Conservation (phyloP, 2,329 filamentous ascomycete species). For the Knufia fluminis region DNA sequence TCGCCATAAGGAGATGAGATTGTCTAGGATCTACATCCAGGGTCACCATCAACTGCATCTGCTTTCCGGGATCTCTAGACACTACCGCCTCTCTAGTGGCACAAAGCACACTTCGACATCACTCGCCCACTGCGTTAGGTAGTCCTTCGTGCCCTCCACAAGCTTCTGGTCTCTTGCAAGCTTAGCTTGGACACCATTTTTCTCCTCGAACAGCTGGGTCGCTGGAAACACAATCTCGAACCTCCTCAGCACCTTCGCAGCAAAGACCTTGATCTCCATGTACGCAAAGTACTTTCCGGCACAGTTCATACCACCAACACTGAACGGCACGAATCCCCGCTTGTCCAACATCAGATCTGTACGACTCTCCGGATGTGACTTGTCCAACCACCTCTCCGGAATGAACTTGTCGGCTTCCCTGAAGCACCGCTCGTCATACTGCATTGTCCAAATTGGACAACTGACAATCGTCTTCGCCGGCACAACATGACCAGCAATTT, state of each 20-base stretch:
- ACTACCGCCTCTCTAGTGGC: not conserved
- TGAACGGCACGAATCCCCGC: not conserved
- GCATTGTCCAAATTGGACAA: constrained; percentile 1
- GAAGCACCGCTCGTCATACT: constrained; percentile 14
- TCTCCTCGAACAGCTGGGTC: not conserved
- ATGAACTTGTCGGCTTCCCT: constrained; percentile 23
- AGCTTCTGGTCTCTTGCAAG: not conserved
- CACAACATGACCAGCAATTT: constrained; percentile 27
- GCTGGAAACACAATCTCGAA: constrained; percentile 1
- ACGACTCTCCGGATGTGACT: constrained; percentile 4
- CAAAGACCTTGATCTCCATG: constrained; percentile 6
- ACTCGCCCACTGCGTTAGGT: constrained; percentile 1
- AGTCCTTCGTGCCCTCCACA: not conserved
- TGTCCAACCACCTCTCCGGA: constrained; percentile 26
- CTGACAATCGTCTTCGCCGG: constrained; percentile 19
- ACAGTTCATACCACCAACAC: constrained; percentile 1
- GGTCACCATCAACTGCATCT: too few relatives aligned
- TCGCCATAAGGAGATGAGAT: too few relatives aligned
- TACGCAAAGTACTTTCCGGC: not conserved
- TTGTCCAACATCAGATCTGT: constrained; percentile 3
- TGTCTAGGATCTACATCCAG: too few relatives aligned
- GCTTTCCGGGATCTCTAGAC: too few relatives aligned
- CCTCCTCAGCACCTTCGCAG: constrained; percentile 1
- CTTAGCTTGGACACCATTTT: not conserved
- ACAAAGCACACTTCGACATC: not conserved